Evolutionary conservation across 1,284 basidiomycete species (phyloP).

Genomic region (Irpex sp.): DNA sequence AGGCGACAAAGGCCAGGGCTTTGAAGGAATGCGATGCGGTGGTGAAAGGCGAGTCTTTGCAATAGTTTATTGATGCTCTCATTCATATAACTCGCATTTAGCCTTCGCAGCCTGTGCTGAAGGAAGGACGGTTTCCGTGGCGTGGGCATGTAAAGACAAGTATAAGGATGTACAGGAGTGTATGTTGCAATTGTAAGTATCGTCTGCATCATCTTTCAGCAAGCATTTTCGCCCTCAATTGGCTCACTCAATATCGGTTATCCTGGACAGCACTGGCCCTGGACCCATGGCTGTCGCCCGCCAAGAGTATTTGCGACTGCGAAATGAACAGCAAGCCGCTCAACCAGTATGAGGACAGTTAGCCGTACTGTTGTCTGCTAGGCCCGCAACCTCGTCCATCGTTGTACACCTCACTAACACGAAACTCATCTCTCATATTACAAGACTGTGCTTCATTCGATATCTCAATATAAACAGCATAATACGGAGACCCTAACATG

Average conservation of each 20-base stretch:
- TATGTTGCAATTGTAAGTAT: constrained; percentile 77
- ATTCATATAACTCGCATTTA: constrained; percentile 28
- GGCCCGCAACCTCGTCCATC: no score
- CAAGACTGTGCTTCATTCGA: background rate
- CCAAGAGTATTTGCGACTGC: constrained; percentile 68
- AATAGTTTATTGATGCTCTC: background rate
- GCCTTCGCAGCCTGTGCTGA: constrained; percentile 83
- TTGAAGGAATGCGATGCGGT: constrained; percentile 74
- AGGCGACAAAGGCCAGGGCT: constrained; percentile 78
- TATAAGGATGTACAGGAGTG: constrained; percentile 76
- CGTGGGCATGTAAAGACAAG: constrained; percentile 76
- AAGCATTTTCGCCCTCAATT: background rate
- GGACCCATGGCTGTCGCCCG: constrained; percentile 72
- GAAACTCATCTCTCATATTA: background rate
- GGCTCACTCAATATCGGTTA: constrained; percentile 4
- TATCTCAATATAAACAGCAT: constrained; percentile 1
- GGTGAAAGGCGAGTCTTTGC: constrained; percentile 59
- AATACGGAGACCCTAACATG: background rate
- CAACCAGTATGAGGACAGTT: constrained; percentile 11
- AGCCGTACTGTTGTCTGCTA: no score
- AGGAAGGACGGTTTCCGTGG: constrained; percentile 80
- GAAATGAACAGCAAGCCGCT: constrained; percentile 32
- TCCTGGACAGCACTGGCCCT: constrained; percentile 54
- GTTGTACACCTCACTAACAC: background rate
- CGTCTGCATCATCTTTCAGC: background rate